Percentiles rank a stretch among this genome's conserved stretches.
Evolutionary conservation across 2,329 filamentous ascomycete genomes (phyloP).

Genomic region (Fusarium xyrophilum): DNA sequence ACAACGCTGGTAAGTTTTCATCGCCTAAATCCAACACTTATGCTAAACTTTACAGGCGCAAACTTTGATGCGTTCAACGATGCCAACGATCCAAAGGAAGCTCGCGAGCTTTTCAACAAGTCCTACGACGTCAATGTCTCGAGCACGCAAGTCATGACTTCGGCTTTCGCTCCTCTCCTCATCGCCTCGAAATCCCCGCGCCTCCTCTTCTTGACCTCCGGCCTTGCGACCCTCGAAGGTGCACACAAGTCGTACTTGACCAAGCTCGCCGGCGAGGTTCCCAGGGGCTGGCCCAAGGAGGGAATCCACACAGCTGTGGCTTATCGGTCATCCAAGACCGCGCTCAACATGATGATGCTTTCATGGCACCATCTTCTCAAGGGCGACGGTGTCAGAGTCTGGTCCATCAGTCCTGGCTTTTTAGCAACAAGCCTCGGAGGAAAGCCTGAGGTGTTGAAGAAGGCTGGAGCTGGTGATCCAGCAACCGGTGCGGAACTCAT

Average conservation of each 20-base stretch:
- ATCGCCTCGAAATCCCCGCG: conserved; percentile 52
- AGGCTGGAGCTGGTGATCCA: conserved; percentile 47
- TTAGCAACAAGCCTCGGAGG: conserved; percentile 56
- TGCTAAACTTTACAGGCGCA: conserved; percentile 44
- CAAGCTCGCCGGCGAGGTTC: conserved; percentile 35
- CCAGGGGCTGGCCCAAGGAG: conserved; percentile 58
- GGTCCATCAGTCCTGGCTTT: conserved; percentile 55
- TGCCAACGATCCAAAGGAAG: conserved; percentile 33
- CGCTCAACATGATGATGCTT: conserved; percentile 46
- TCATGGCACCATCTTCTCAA: conserved; percentile 54
- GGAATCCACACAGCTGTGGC: conserved; percentile 50
- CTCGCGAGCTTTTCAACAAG: conserved; percentile 54
- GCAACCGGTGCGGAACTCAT: conserved; percentile 49
- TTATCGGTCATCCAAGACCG: conserved; percentile 40
- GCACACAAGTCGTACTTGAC: conserved; percentile 40
- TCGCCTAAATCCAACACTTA: background rate
- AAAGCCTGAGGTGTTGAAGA: conserved; percentile 41
- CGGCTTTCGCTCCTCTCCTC: conserved; percentile 53
- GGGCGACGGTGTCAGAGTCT: conserved; percentile 60
- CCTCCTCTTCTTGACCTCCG: conserved; percentile 57
- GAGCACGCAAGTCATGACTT: conserved; percentile 52
- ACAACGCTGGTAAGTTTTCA: conserved; percentile 58
- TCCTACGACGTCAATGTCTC: conserved; percentile 60
- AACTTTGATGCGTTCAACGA: conserved; percentile 50
- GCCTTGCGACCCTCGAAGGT: conserved; percentile 50